phyloP scores from a whole-genome alignment of 1,284 basidiomycete species.

The Stereum hirsutum region DNA sequence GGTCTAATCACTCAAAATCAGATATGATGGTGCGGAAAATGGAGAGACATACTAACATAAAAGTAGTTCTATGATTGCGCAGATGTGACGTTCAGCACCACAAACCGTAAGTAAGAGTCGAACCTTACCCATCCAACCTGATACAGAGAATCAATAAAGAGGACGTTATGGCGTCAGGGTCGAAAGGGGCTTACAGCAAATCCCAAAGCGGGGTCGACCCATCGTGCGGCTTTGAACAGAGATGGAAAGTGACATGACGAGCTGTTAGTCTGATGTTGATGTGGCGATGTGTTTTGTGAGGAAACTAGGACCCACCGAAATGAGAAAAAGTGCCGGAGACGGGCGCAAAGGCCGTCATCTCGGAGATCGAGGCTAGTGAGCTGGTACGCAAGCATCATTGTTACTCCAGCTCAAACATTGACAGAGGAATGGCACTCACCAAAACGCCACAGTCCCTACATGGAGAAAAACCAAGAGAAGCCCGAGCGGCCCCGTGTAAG shows the following conservation, averaged over 20 bases:
- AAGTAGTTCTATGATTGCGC: constrained; percentile 27
- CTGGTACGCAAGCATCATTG: constrained; percentile 17
- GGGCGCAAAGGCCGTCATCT: constrained; percentile 66
- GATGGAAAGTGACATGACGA: neutral
- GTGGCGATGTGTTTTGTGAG: neutral
- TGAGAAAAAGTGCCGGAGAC: constrained; percentile 71
- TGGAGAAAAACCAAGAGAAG: constrained; percentile 53
- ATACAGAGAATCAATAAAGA: neutral
- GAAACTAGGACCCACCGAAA: constrained; percentile 30
- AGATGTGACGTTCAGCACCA: neutral
- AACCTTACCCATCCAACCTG: constrained; percentile 35
- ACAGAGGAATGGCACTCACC: constrained; percentile 26
- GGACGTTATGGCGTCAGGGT: neutral
- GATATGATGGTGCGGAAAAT: neutral
- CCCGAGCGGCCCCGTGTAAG: constrained; percentile 47
- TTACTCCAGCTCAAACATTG: neutral
- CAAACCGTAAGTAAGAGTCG: neutral
- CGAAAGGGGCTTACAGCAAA: constrained; percentile 38
- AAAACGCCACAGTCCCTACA: constrained; percentile 54
- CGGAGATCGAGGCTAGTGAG: constrained; percentile 54
- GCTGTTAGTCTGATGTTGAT: neutral
- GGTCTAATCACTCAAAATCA: constrained; percentile 5
- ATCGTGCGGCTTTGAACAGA: constrained; percentile 40
- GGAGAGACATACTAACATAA: constrained; percentile 27
- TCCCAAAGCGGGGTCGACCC: constrained; percentile 70